phyloP scores from a whole-genome alignment of 1,139 yeast species.

The Candida tunisiensis region DNA sequence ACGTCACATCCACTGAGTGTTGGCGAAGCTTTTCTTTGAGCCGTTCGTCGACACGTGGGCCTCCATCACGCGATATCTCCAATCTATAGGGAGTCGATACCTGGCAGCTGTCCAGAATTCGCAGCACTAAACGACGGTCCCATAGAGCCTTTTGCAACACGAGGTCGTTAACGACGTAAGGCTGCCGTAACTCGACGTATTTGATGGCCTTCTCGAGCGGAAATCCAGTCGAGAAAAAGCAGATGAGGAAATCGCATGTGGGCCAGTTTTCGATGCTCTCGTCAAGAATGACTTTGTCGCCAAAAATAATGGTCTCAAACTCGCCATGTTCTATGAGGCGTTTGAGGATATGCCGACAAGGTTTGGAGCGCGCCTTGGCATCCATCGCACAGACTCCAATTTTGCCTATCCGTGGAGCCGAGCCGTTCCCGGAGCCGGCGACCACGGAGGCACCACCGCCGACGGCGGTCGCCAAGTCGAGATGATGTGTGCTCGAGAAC shows the following conservation, averaged over 20 bases:
- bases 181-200: constrained; percentile 79
- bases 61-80: constrained; percentile 91
- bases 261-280: constrained; percentile 95
- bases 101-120: constrained; percentile 60
- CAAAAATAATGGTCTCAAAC: constrained; percentile 91
- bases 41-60: constrained; percentile 68
- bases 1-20: constrained; percentile 35
- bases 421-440: too few species aligned
- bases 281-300: constrained; percentile 92
- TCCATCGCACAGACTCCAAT: constrained; percentile 99
- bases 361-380: constrained; percentile 87
- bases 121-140: constrained; percentile 86
- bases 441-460: too few species aligned
- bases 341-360: constrained; percentile 82
- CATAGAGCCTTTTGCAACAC: constrained; percentile 84
- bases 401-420: constrained; percentile 74
- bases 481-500: too few species aligned
- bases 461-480: too few species aligned
- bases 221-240: constrained; percentile 90
- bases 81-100: constrained; percentile 84
- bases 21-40: constrained; percentile 35
- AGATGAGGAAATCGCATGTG: constrained; percentile 85
- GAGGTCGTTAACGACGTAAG: constrained; percentile 77
- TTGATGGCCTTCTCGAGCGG: constrained; percentile 91
- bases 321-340: constrained; percentile 85